Evolutionary conservation across 148 eudicot genomes (phyloP), one percentile per base, ranked within the genome.

Genomic region (Persicaria tinctoria): DNA sequence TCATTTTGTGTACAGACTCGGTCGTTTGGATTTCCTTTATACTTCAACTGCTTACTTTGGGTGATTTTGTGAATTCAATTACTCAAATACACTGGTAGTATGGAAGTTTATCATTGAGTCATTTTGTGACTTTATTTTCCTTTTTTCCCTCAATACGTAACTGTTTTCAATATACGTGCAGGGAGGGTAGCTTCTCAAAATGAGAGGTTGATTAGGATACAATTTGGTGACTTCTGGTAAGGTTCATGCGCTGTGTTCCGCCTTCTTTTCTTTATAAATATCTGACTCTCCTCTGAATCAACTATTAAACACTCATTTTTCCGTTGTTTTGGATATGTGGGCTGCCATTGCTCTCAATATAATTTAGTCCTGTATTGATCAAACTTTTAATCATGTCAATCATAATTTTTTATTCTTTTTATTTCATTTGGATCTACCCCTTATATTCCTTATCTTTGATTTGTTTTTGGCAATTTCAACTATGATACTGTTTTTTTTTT

Each of bases 211-310:
- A 83, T 90, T 84, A 97, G 97, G 73, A 90, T 94, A 51, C 91
- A 89, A 90, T 83, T 94, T 77, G 98, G 98, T 62, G 86, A 94
- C 78, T 94, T 94, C 81, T 86, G 98, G 98, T 94, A 82, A 84
- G 91, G 41, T 63, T 17, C 10, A 23, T 16, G 38, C 57, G n/a
- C 23, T 74, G 20, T 18, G 41, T 47, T 79, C n/a, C n/a, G n/a
- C n/a, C n/a, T n/a, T n/a, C n/a, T n/a, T n/a, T n/a, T n/a, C n/a
- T n/a, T n/a, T n/a, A n/a, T n/a, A n/a, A n/a, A n/a, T n/a, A n/a
- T n/a, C n/a, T n/a, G n/a, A n/a, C n/a, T n/a, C n/a, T n/a, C n/a
- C n/a, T n/a, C n/a, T n/a, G n/a, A n/a, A n/a, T n/a, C n/a, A n/a
- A n/a, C n/a, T n/a, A n/a, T n/a, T n/a, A n/a, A n/a, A n/a, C n/a